phyloP scores from a whole-genome alignment of 495 filamentous ascomycete species.

The Daldinia childiae region DNA sequence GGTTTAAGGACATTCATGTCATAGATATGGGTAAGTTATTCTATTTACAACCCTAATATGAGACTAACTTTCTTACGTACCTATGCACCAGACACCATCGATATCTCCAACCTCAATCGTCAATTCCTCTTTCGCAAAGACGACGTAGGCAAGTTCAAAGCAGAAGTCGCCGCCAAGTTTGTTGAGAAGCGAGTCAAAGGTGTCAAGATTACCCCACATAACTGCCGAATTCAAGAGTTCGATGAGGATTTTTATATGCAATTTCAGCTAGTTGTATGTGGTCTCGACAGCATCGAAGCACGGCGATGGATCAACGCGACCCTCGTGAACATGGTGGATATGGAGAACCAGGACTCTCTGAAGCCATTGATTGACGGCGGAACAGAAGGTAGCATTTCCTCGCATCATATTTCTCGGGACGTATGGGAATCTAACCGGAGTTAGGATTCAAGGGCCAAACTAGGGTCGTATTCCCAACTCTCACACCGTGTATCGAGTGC shows the following conservation, averaged over 20 bases:
- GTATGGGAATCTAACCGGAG: slow-evolving; percentile 46
- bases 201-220: slow-evolving; percentile 91
- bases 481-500: slow-evolving; percentile 97
- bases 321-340: slow-evolving; percentile 82
- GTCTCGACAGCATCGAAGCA: slow-evolving; percentile 97
- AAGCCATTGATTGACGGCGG: slow-evolving; percentile 97
- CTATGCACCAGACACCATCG: slow-evolving; percentile 79
- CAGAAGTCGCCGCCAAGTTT: slow-evolving; percentile 89
- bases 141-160: slow-evolving; percentile 95
- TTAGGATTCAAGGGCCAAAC: slow-evolving; percentile 93
- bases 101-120: slow-evolving; percentile 97
- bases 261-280: slow-evolving; percentile 92
- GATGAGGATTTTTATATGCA: slow-evolving; percentile 98
- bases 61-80: slow-evolving; percentile 15
- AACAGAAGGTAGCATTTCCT: slow-evolving; percentile 77
- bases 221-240: slow-evolving; percentile 95
- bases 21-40: slow-evolving; percentile 83
- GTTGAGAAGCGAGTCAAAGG: slow-evolving; percentile 88
- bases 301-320: slow-evolving; percentile 98
- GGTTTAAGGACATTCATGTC: slow-evolving; percentile 97
- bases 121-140: slow-evolving; percentile 95
- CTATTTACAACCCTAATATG: slow-evolving; percentile 3
- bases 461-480: slow-evolving; percentile 87
- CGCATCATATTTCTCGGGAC: slow-evolving; percentile 30
- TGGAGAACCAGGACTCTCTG: slow-evolving; percentile 77